Conservation (phyloP, 257 asterid species). For the Solanum chaucha region DNA sequence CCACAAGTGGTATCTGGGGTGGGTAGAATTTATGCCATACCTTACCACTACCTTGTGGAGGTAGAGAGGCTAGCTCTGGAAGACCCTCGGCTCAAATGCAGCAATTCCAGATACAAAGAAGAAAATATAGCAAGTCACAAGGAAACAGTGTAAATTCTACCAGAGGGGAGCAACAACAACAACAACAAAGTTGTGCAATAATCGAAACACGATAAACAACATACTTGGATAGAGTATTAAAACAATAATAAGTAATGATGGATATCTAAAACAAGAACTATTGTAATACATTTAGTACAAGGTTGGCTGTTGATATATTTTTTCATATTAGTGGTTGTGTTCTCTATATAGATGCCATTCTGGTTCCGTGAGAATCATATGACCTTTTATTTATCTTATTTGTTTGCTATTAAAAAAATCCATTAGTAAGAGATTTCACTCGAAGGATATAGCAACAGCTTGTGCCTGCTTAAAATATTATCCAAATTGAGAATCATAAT, state of each 20-base stretch:
- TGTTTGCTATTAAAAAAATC: not conserved
- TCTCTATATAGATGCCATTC: not conserved
- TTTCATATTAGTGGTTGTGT: not conserved
- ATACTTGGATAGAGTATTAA: not conserved
- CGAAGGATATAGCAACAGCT: not conserved
- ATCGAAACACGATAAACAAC: not conserved
- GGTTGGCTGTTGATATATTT: not conserved
- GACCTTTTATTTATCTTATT: not conserved
- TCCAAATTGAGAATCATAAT: not conserved
- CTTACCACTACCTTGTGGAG: not conserved
- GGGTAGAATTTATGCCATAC: not conserved
- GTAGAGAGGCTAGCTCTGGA: not conserved
- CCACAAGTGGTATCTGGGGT: not conserved
- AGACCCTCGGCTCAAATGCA: not conserved
- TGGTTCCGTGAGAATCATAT: not conserved
- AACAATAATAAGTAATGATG: not conserved
- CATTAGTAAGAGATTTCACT: not conserved
- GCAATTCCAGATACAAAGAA: not conserved
- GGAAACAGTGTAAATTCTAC: not conserved
- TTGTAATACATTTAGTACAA: not conserved
- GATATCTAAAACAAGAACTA: not conserved
- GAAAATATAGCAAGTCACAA: not conserved
- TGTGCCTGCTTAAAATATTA: not conserved
- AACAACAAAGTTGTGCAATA: not conserved
- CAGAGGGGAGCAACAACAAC: not conserved